A percentile compares a stretch with the other conserved stretches of the same genome.
These are phyloP conservation scores for Cetraspora pellucida DNA, from an alignment of 192 early-diverging fungal genomes.

Conservation along the genomic window DNA sequence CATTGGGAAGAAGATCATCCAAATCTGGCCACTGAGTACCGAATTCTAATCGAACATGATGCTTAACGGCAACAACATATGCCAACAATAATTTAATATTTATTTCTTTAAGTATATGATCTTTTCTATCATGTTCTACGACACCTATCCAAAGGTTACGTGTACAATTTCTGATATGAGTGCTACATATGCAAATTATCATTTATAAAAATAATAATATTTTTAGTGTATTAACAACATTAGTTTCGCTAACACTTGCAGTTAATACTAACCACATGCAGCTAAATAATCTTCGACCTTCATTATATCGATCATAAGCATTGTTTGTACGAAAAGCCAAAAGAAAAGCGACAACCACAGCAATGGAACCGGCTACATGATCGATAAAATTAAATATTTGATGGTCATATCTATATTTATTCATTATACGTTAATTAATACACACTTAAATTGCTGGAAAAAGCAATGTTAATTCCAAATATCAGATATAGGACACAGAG, in stretches of 20 bases:
- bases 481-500: neutral
- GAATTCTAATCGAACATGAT: slow-evolving; percentile 66
- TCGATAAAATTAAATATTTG: neutral
- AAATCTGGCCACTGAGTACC: slow-evolving; percentile 59
- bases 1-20: slow-evolving; percentile 49
- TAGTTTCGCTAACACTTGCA: no score
- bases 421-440: neutral
- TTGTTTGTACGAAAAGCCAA: slow-evolving; percentile 86
- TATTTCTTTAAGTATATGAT: slow-evolving; percentile 57
- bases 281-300: slow-evolving; percentile 76
- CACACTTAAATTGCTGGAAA: slow-evolving; percentile 1
- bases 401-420: no score
- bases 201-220: no score
- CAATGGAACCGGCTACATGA: slow-evolving; percentile 49
- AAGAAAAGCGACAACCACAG: slow-evolving; percentile 69
- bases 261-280: slow-evolving; percentile 54
- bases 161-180: slow-evolving; percentile 65
- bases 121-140: slow-evolving; percentile 37
- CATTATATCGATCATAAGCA: slow-evolving; percentile 74
- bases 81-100: slow-evolving; percentile 57
- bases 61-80: slow-evolving; percentile 59
- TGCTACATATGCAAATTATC: slow-evolving; percentile 47
- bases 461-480: neutral
- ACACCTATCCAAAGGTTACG: slow-evolving; percentile 66
- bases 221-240: no score